These are phyloP conservation scores for Pythium phragmiticola DNA, from an alignment of 352 stramenopile species.

Conservation along the genomic window DNA sequence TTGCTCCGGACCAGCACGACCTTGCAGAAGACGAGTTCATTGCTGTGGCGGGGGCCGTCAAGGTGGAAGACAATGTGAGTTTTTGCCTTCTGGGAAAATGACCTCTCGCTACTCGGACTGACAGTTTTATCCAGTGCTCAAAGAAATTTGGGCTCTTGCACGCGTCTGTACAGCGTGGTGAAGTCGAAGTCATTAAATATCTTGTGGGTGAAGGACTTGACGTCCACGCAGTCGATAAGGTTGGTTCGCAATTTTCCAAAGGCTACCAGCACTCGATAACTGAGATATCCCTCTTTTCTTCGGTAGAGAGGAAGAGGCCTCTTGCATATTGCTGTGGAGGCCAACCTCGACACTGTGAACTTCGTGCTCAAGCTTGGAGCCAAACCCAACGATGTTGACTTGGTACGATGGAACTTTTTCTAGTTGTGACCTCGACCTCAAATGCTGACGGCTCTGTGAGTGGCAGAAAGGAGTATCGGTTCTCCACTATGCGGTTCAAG, in stretches of 20 bases:
- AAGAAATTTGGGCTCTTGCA: conserved; percentile 12
- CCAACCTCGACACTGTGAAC: not conserved
- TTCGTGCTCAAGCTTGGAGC: not conserved
- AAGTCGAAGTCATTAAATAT: not conserved
- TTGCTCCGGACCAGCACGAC: conserved; percentile 8
- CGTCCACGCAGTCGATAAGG: conserved; percentile 9
- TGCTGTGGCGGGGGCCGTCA: not conserved
- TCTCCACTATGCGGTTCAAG: conserved; percentile 13
- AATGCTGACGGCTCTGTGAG: not conserved
- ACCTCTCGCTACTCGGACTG: not conserved
- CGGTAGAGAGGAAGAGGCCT: not conserved
- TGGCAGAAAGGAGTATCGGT: conserved; percentile 5
- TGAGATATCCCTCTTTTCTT: not conserved
- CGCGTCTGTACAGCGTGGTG: conserved; percentile 8
- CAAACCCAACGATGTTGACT: not conserved
- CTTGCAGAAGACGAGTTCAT: conserved; percentile 8
- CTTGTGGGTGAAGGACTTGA: conserved; percentile 9
- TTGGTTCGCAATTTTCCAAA: not conserved
- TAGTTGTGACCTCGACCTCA: not conserved
- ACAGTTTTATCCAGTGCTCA: not conserved
- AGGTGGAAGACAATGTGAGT: not conserved
- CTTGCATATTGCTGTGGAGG: conserved; percentile 1
- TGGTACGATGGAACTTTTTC: not conserved
- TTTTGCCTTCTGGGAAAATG: not conserved
- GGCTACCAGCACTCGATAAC: not conserved